Conservation (phyloP, 2,329 filamentous ascomycete genomes). For the Penicillium sclerotiorum region DNA sequence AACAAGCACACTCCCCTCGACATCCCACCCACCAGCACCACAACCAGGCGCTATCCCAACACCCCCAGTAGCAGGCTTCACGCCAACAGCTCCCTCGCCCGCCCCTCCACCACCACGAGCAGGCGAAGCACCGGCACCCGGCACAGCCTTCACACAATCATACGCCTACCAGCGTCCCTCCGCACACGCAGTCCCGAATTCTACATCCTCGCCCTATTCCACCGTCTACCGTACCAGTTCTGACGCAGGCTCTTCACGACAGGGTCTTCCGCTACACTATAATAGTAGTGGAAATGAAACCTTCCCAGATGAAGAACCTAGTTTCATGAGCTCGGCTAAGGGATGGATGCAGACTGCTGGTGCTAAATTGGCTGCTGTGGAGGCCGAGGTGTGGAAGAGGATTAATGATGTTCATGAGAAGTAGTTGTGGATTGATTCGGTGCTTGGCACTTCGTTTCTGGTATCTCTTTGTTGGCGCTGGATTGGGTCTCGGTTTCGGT, state of each 20-base stretch:
- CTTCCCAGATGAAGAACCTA: constrained; percentile 34
- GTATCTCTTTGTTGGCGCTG: no score
- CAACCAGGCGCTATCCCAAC: constrained; percentile 38
- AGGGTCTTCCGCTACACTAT: constrained; percentile 18
- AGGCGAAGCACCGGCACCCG: constrained; percentile 29
- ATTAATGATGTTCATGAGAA: constrained; percentile 43
- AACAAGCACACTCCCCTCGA: constrained; percentile 25
- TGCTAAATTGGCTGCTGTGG: constrained; percentile 46
- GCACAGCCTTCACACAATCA: constrained; percentile 26
- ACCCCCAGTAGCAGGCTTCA: constrained; percentile 3
- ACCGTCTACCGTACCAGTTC: constrained; percentile 29
- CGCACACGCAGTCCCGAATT: constrained; percentile 20
- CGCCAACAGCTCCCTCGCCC: constrained; percentile 9
- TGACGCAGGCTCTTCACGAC: background rate
- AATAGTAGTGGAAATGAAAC: constrained; percentile 14
- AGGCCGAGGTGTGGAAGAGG: constrained; percentile 52
- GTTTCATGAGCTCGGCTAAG: constrained; percentile 44
- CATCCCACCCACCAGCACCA: constrained; percentile 39
- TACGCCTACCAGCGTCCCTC: constrained; percentile 19
- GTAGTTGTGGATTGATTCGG: background rate
- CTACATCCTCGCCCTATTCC: constrained; percentile 29
- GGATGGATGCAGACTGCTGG: constrained; percentile 47
- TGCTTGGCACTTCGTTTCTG: no score
- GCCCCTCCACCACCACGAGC: constrained; percentile 25
- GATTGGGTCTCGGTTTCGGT: no score